Base-by-base conservation (phyloP, 2,329 filamentous ascomycete genomes). In the Trichoderma sp. region DNA sequence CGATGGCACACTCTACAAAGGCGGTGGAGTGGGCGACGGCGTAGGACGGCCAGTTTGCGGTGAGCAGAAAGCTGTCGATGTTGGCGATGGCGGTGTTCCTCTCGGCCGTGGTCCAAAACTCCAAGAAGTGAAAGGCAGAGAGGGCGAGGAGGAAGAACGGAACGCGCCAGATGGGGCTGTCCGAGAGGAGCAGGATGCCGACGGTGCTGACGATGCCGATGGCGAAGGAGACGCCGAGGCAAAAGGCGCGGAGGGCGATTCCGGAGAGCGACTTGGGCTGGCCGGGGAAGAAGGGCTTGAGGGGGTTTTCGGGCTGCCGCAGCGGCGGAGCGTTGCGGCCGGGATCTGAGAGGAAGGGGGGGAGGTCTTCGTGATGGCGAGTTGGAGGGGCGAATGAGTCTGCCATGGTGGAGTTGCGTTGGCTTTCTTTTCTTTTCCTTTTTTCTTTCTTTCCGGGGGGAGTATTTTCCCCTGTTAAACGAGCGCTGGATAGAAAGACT, bases 51-150 rank as follows among this genome's bases (percentile, higher is more conserved):
- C 95, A 95, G 78, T 99, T 99, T 59, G 88, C 88, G 42, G 89
- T 90, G 39, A 98, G 84, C 15, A 99, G 87, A 78, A 96, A 99
- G 39, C 92, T 91, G 64, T 87, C 86, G 22, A 94, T 83, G 27
- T 84, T 86, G 22, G 92, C 92, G 61, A 88, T 84, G 17, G 85
- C 84, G 0, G 92, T 92, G 79, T 98, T 98, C 81, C 91, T 92
- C 66, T 85, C 83, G 9, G 94, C 94, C 0, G 94, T 97, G 35
- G 90, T 92, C 84, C 89, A 97, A 83, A 94, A 99, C 80, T 99
- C 95, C 78, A 98, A 89, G 80, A 97, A 98, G 83, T 99, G 95
- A 81, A 98, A 98, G 34, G 90, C 73, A 29, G 90, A 86, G 57
- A 98, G 89, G 15, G 88, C 82, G 61, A 82, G 81, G 57, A 90